Conservation (phyloP, 257 asterid species). For the Nicotiana obtusifolia region DNA sequence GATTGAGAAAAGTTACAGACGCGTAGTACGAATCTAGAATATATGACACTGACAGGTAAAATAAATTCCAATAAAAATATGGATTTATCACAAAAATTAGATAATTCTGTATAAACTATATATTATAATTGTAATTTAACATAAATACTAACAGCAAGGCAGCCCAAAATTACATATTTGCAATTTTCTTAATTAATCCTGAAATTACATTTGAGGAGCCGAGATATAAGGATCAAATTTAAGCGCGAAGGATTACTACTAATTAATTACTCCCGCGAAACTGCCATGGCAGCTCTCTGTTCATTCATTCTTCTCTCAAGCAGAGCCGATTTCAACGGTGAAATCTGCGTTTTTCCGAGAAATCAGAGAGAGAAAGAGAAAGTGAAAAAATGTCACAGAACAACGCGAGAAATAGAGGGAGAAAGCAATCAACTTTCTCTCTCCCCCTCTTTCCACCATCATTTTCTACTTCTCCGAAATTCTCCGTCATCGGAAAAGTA, state of each 20-base stretch:
- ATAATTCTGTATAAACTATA: too few relatives aligned
- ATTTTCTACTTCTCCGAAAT: not conserved
- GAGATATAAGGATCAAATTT: too few relatives aligned
- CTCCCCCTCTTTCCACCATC: constrained; percentile 16
- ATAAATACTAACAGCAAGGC: too few relatives aligned
- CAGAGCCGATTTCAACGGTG: constrained; percentile 44
- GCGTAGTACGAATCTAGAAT: too few relatives aligned
- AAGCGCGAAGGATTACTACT: not conserved
- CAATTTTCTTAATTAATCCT: too few relatives aligned
- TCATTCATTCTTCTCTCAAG: not conserved
- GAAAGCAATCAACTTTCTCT: constrained; percentile 8
- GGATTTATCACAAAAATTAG: too few relatives aligned
- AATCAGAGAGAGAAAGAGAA: not conserved
- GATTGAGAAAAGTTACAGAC: too few relatives aligned
- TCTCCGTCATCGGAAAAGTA: constrained; percentile 4
- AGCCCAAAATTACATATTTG: too few relatives aligned
- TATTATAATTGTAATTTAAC: too few relatives aligned
- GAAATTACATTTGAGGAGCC: too few relatives aligned
- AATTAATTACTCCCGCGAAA: constrained; percentile 14
- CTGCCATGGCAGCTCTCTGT: not conserved
- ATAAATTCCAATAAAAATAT: too few relatives aligned
- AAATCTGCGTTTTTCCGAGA: constrained; percentile 20
- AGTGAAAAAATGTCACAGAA: constrained; percentile 10
- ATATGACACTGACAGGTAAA: too few relatives aligned
- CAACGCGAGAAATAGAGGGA: constrained; percentile 7